Percentiles rank a stretch among this genome's conserved stretches.
phyloP scores from a whole-genome alignment of 2,329 filamentous ascomycete genomes.

The Phialophora tarda region DNA sequence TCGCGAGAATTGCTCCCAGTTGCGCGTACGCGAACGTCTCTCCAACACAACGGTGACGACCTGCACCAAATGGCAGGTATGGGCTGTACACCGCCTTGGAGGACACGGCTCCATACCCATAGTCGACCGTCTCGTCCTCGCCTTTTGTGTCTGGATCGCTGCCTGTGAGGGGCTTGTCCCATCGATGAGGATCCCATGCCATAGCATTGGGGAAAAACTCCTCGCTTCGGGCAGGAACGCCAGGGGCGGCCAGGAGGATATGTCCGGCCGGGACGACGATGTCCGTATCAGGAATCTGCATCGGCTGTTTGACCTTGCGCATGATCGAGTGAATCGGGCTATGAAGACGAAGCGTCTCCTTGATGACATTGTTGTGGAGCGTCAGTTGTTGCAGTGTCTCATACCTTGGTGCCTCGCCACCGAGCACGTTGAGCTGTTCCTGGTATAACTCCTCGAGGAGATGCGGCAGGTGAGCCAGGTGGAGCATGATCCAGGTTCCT shows the following conservation, averaged over 20 bases:
- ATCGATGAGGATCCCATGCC: conserved; percentile 67
- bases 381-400: conserved; percentile 79
- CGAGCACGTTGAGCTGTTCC: conserved; percentile 78
- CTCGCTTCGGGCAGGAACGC: conserved; percentile 68
- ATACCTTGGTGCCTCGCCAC: conserved; percentile 74
- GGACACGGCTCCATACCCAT: conserved; percentile 82
- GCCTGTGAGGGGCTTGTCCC: conserved; percentile 65
- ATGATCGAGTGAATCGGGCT: conserved; percentile 95
- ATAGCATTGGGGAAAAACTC: conserved; percentile 66
- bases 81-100: conserved; percentile 85
- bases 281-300: conserved; percentile 67
- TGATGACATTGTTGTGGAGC: conserved; percentile 82
- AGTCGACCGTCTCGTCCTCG: conserved; percentile 74
- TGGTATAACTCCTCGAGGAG: conserved; percentile 80
- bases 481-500: conserved; percentile 82
- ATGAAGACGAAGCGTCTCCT: conserved; percentile 89
- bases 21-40: conserved; percentile 78
- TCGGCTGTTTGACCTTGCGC: conserved; percentile 86
- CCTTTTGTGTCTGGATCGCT: conserved; percentile 57
- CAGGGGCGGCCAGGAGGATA: conserved; percentile 81
- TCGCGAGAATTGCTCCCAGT: conserved; percentile 67
- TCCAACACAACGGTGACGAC: conserved; percentile 74
- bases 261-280: conserved; percentile 81
- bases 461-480: conserved; percentile 77
- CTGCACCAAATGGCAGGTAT: conserved; percentile 75